phyloP scores from a whole-genome alignment of 306 rosid species.

The Cajanus cajan region DNA sequence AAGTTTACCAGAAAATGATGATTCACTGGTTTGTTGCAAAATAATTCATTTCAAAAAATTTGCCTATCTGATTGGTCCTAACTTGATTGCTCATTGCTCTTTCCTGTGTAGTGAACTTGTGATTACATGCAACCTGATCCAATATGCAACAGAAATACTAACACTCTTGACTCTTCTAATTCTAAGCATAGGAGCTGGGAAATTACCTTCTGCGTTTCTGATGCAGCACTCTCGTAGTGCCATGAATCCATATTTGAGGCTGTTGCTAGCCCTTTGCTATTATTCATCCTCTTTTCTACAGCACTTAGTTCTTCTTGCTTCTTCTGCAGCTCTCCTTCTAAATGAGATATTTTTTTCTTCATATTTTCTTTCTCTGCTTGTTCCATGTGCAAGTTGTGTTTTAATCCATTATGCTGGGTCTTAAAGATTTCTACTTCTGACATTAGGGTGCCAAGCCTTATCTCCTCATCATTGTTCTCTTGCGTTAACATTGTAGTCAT shows the following conservation, averaged over 20 bases:
- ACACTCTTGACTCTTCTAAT: slow-evolving; percentile 12
- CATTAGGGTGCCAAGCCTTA: slow-evolving; percentile 38
- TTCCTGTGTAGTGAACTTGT: background rate
- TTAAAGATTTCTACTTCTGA: slow-evolving; percentile 56
- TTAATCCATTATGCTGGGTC: slow-evolving; percentile 47
- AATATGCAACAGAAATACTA: background rate
- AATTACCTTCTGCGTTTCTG: slow-evolving; percentile 52
- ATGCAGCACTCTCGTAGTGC: slow-evolving; percentile 31
- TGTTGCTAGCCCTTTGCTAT: slow-evolving; percentile 40
- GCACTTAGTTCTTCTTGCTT: slow-evolving; percentile 49
- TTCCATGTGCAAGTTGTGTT: slow-evolving; percentile 45
- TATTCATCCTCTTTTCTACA: slow-evolving; percentile 55
- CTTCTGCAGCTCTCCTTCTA: slow-evolving; percentile 60
- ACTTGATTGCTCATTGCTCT: background rate
- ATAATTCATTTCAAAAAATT: background rate
- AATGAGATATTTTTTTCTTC: slow-evolving; percentile 53
- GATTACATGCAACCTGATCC: slow-evolving; percentile 8
- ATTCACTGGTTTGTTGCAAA: background rate
- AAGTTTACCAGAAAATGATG: background rate
- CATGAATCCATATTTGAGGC: slow-evolving; percentile 30
- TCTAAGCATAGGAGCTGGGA: slow-evolving; percentile 6
- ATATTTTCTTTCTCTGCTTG: slow-evolving; percentile 56
- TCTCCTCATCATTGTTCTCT: slow-evolving; percentile 38
- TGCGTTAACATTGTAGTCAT: slow-evolving; percentile 21
- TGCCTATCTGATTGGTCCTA: background rate